Evolutionary conservation across 169 alveolate genomes (phyloP), one percentile per base, ranked within the genome.

Genomic region (Plasmodium reichenowi): DNA sequence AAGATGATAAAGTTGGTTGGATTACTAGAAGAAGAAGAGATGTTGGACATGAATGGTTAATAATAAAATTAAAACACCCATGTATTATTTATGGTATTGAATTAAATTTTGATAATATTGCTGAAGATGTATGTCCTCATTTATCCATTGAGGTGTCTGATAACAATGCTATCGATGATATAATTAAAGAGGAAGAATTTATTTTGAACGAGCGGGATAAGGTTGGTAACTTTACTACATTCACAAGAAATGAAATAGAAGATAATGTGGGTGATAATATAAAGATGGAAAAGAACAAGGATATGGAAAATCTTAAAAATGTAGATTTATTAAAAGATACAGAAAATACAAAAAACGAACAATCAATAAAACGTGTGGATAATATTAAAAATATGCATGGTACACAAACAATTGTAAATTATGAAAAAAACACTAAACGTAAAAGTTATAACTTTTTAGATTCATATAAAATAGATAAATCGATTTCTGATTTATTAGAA

Each of bases 21-120:
- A 45, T 80, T n/a, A 80, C 90, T 13, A 80, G 90, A 80, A 80
- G 90, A 66, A 52, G 90, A 71, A 80, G 90, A 24, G 90, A 80
- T 56, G 90, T 80, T 43, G 90, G 90, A 17, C 90, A 80, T 59
- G 90, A 80, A 48, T 80, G 90, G 90, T 62, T 80, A 54, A 80
- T 80, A 59, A 9, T 80, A 9, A 80, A 68, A 38, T 62, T 80
- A 38, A 80, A 80, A 9, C 70, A 52, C 9, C 90, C 90, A 54
- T 52, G 83, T 52, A 71, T 80, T 80, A 80, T 80, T 52, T 80
- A 80, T 59, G 90, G 90, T 24, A 66, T 80, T 22, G 90, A 80
- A 67, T 54, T 80, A 80, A 68, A 80, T 68, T 80, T 80, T 71
- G 90, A 80, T 50, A 80, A 80, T 47, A 80, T 80, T 58, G 83